Base-by-base conservation (phyloP, 2,329 filamentous ascomycete genomes). In the Colletotrichum filicis region DNA sequence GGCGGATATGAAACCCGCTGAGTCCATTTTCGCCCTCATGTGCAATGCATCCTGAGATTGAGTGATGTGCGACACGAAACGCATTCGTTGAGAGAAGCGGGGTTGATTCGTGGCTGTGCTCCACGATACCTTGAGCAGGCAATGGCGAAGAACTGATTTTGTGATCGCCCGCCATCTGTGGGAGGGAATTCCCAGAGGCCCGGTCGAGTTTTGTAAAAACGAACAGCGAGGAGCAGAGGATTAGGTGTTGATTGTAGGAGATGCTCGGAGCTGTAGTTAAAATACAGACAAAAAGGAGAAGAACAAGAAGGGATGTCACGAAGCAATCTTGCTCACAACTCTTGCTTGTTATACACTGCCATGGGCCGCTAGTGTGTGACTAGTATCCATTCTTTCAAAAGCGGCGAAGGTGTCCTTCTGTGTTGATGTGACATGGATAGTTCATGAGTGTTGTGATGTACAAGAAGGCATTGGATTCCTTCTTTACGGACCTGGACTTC, bases 21-120 rank as follows among this genome's bases (percentile, higher is more conserved):
- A 86, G 79, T 2, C 85, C 85, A 70, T 83, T 86, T 77, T 88
- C 85, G 57, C 86, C 86, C 32, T 86, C 85, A 55, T 81, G 64
- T 19, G 66, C 70, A 63, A 74, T 67, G 66, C 65, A 61, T 58
- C 65, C 73, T 14, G 57, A 57, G 53, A 66, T 69, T 30, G 66
- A 75, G 68, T 74, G 26, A 11, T 74, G 55, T 16, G 74, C 75
- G 52, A 62, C 67, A 12, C 75, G 71, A 30, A 69, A 56, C 28
- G 32, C 60, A 64, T 72, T 46, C 8, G 76, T 77, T 8, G 78
- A 78, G 32, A 81, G 79, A 66, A 81, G 79, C 75, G 79, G 79
- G 72, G 79, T 79, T 59, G 76, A 74, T 53, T 75, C 77, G 59
- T 76, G 64, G 61, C 49, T 63, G 37, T 73, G 70, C 42, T 56